Conservation (phyloP, 192 early-diverging fungal species). For the Glomus cerebriforme region DNA sequence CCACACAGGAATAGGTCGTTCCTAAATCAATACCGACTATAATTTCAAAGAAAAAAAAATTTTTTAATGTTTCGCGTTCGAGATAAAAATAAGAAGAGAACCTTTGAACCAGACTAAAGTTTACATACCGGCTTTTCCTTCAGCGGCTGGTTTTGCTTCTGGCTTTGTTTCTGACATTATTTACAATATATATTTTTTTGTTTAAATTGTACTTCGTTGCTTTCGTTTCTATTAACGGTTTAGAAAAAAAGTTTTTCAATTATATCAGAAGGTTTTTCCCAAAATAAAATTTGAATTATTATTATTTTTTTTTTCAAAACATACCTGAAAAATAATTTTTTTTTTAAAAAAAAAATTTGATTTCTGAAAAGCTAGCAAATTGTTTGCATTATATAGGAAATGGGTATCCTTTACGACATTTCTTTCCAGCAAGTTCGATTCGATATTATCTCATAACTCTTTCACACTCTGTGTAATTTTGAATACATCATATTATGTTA, state of each 20-base stretch:
- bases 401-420: not conserved
- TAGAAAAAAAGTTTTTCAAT: not conserved
- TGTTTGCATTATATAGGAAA: not conserved
- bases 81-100: not conserved
- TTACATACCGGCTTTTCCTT: not conserved
- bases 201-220: not conserved
- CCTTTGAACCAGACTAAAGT: not conserved
- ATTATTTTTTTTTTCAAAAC: too few relatives aligned
- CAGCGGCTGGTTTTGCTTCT: too few relatives aligned
- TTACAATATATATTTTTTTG: not conserved
- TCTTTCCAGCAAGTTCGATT: not conserved
- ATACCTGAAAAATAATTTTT: too few relatives aligned
- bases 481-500: not conserved
- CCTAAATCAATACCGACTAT: conserved; percentile 62
- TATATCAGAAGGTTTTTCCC: not conserved
- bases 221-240: too few relatives aligned
- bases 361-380: too few relatives aligned
- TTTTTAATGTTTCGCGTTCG: not conserved
- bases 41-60: conserved; percentile 3
- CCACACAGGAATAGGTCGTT: conserved; percentile 28
- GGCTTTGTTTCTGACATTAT: not conserved
- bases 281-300: not conserved
- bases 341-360: not conserved
- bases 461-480: not conserved
- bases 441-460: not conserved